Percentiles rank a stretch among this genome's conserved stretches.
Conservation (phyloP, 2,329 filamentous ascomycete species). For the Aspergillus awamori region DNA sequence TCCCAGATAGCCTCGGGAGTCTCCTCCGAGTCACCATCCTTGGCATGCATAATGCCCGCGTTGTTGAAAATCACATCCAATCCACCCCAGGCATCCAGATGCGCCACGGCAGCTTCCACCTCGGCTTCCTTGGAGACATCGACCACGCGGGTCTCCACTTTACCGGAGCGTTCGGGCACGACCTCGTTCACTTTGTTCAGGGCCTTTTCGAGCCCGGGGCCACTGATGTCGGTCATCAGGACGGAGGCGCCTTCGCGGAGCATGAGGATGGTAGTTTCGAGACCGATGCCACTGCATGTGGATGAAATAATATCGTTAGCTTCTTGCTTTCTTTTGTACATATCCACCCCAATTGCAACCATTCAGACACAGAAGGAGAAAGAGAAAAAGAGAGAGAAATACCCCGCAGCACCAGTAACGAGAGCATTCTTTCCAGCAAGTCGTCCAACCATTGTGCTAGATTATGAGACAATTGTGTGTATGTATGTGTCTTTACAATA, state of each 20-base stretch:
- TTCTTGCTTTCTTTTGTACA: not conserved
- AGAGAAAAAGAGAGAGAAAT: not conserved
- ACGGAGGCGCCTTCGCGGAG: constrained; percentile 84
- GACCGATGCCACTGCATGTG: constrained; percentile 73
- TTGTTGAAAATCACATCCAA: constrained; percentile 96
- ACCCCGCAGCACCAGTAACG: constrained; percentile 27
- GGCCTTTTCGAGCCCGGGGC: constrained; percentile 74
- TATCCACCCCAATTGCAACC: no score
- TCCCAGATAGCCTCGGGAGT: constrained; percentile 94
- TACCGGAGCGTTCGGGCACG: constrained; percentile 53
- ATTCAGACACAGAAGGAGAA: not conserved
- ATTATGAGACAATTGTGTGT: not conserved
- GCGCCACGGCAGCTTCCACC: constrained; percentile 72
- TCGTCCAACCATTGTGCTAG: constrained; percentile 23
- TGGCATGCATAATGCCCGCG: constrained; percentile 91
- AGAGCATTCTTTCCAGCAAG: constrained; percentile 27
- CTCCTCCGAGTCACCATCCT: constrained; percentile 76
- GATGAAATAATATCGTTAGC: not conserved
- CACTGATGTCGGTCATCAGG: constrained; percentile 82
- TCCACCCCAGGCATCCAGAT: constrained; percentile 81
- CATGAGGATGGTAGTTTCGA: constrained; percentile 89
- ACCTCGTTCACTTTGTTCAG: constrained; percentile 73
- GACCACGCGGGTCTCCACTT: constrained; percentile 36
- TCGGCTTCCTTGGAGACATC: constrained; percentile 87
- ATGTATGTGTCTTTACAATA: not conserved